Base-by-base conservation (phyloP, 179 eudicot genomes). In the Spinacia oleracea region DNA sequence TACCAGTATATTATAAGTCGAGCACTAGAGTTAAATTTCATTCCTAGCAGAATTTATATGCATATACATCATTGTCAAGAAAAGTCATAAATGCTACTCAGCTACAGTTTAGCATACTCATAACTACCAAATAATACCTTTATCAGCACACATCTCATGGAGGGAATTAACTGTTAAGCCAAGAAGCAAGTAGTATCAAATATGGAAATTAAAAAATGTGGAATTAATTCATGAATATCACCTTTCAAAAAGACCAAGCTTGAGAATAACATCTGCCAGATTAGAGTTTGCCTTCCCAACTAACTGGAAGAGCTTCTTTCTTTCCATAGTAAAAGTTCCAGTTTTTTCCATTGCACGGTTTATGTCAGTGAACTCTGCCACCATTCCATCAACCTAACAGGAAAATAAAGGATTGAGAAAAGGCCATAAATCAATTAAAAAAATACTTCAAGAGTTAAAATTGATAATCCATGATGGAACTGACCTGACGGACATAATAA, bases 241-340 rank as follows among this genome's bases (percentile, higher is more conserved):
- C 98, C 98, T 95, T 77, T 95, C 98, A 81, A 95, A 95, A 72
- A 95, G 97, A 50, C 98, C 98, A 60, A 95, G 95, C 90, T 93
- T 95, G 55, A 93, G 97, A 86, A 95, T 95, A 79, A 95, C 98
- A 82, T 95, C 98, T 71, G 97, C 97, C 25, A 93, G 91, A 85
- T 95, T 93, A 66, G 98, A 93, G 83, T 93, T 95, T 70, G 98
- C 98, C 83, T 95, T 95, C 74, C 98, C 98, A 59, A 95, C 98
- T 76, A 95, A 84, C 85, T 91, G 96, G 84, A 95, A 95, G 60
- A 93, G 92, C 85, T 95, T 95, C 83, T 95, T 93, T 78, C 97
- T 87, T 76, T 93, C 86, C 98, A 95, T 95, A 77, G 95, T 86
- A 83, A 95, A 93, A 63, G 89, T 90, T 82, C 98, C 97, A 63